Conservation (phyloP, 495 filamentous ascomycete species). For the Penicillium waksmanii region DNA sequence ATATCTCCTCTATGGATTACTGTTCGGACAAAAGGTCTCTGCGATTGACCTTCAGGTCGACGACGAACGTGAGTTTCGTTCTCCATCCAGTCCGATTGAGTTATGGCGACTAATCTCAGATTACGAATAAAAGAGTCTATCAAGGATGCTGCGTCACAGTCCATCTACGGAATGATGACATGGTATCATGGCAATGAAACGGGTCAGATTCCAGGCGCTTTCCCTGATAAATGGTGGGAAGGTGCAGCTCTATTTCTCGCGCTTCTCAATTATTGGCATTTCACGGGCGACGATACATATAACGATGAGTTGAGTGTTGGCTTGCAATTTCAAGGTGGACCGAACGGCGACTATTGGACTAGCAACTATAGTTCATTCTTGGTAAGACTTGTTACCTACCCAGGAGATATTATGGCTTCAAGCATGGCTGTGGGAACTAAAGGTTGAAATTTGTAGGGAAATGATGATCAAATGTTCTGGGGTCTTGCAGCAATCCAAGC, state of each 20-base stretch:
- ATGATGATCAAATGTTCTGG: slow-evolving; percentile 81
- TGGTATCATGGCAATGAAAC: slow-evolving; percentile 28
- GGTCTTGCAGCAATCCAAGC: slow-evolving; percentile 69
- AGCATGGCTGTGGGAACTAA: not conserved
- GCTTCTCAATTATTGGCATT: slow-evolving; percentile 73
- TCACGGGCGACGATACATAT: slow-evolving; percentile 68
- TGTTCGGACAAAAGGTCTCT: slow-evolving; percentile 2
- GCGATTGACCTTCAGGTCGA: not conserved
- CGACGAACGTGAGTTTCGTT: not conserved
- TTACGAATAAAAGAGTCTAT: slow-evolving; percentile 19
- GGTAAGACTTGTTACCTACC: slow-evolving; percentile 23
- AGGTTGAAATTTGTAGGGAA: slow-evolving; percentile 37
- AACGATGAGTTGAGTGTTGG: slow-evolving; percentile 62
- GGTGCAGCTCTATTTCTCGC: slow-evolving; percentile 67
- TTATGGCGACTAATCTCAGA: not conserved
- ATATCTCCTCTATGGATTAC: not conserved
- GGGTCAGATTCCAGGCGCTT: slow-evolving; percentile 23
- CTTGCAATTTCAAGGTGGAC: slow-evolving; percentile 64
- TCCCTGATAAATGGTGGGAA: slow-evolving; percentile 63
- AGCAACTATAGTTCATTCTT: slow-evolving; percentile 39
- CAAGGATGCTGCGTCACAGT: slow-evolving; percentile 18
- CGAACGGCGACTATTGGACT: slow-evolving; percentile 62
- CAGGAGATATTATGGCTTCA: not conserved
- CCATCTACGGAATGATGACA: slow-evolving; percentile 22
- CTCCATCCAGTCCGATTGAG: not conserved